Conservation (phyloP, 1,284 basidiomycete genomes). For the Tilletia indica region DNA sequence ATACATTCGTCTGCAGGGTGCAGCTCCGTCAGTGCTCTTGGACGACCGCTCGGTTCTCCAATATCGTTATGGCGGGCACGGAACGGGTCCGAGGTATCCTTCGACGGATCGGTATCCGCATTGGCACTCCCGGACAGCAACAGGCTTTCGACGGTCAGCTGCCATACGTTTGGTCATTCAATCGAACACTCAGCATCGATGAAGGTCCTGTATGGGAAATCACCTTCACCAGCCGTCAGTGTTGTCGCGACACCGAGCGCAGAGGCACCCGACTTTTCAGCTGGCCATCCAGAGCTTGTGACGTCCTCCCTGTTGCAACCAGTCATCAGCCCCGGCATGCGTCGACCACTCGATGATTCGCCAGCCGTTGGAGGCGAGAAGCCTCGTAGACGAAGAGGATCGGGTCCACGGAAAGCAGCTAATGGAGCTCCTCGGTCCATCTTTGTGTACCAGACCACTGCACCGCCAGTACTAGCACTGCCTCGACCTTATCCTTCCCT, state of each 20-base stretch:
- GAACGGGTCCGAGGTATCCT: not conserved
- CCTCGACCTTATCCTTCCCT: not conserved
- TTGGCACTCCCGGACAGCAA: not conserved
- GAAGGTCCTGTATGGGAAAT: not conserved
- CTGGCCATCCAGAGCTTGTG: not conserved
- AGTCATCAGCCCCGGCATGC: not conserved
- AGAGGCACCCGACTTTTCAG: not conserved
- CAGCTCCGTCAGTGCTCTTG: not conserved
- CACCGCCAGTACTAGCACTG: not conserved
- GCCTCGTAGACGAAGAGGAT: not conserved
- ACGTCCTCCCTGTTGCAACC: not conserved
- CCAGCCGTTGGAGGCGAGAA: not conserved
- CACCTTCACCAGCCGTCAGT: not conserved
- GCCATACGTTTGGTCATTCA: not conserved
- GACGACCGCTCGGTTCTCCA: slow-evolving; percentile 7
- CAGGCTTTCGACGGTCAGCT: not conserved
- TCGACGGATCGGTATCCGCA: not conserved
- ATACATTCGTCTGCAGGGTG: not conserved
- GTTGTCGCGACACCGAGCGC: not conserved
- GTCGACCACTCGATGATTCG: not conserved
- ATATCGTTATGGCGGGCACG: not conserved
- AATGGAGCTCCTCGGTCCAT: not conserved
- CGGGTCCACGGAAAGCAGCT: not conserved
- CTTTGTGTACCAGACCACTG: not conserved
- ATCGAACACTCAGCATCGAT: not conserved